Base-by-base conservation (phyloP, 2,329 filamentous ascomycete species). In the Curvularia hawaiiensis region DNA sequence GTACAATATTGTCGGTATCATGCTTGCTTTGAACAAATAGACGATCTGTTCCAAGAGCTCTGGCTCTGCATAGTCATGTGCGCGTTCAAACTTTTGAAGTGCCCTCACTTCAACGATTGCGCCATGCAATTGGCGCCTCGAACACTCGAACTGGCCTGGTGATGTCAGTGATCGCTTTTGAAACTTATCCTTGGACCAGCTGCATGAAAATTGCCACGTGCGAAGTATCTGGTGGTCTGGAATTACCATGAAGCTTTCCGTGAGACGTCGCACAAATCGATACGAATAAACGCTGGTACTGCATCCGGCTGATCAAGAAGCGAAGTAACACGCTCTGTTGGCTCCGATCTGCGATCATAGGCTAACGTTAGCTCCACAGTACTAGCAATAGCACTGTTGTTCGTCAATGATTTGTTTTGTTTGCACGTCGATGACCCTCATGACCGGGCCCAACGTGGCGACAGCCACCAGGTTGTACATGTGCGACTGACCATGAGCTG, bases 371-470 rank as follows among this genome's bases (percentile, higher is more conserved):
- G 14, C 28, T 28, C 26, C 11, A 39, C 40, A 39, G n/a, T 38
- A 20, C 45, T 20, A 12, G 39, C 22, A 14, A 46, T 24, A 38
- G 28, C 39, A 44, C 24, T 33, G 28, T 24, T 35, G 20, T 18
- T 39, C 40, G 33, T 44, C 4, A 0, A n/a, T 45, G 28, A 43
- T 52, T 44, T 50, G 52, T 26, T 35, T 12, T 22, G 33, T 33
- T 35, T 35, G 28, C 39, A 41, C 9, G 16, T 38, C 22, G 30
- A 51, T 43, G 28, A 49, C n/a, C 38, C 35, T 50, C 43, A 48
- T 43, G 48, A 30, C 50, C 35, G 33, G 51, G 43, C 47, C 47
- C 63, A 63, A 66, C 61, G 63, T 68, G 63, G 64, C 60, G 54
- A 38, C n/a, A 44, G 12, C 26, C 54, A 59, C 54, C 54, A 49